phyloP scores from a whole-genome alignment of 441 rosid genomes.

The Jatropha multifida region DNA sequence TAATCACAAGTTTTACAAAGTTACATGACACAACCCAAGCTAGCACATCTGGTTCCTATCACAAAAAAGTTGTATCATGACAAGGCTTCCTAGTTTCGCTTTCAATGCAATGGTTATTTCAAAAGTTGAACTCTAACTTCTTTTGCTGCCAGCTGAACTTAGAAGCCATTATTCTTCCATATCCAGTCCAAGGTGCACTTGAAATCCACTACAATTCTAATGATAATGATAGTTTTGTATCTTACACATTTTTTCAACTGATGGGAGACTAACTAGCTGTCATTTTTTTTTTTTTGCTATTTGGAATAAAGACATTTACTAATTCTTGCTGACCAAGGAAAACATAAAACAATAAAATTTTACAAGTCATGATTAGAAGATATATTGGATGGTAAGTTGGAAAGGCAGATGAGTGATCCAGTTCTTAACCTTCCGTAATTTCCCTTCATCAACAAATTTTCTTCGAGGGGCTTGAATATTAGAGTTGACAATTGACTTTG shows the following conservation, averaged over 20 bases:
- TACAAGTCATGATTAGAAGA: background rate
- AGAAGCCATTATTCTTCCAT: background rate
- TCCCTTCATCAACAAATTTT: constrained; percentile 98
- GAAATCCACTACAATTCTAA: background rate
- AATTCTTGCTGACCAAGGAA: background rate
- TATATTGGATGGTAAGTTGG: background rate
- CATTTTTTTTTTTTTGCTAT: background rate
- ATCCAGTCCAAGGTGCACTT: background rate
- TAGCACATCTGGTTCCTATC: background rate
- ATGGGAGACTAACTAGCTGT: background rate
- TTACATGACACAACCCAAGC: constrained; percentile 1
- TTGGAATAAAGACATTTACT: background rate
- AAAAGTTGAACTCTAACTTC: background rate
- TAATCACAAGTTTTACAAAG: no score
- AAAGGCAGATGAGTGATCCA: background rate
- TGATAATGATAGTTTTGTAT: background rate
- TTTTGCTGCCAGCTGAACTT: background rate
- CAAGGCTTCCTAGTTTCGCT: background rate
- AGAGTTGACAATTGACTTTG: constrained; percentile 71
- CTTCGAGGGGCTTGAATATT: constrained; percentile 94
- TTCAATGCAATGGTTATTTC: background rate
- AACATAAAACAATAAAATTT: background rate
- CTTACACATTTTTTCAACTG: background rate
- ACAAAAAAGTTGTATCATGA: background rate
- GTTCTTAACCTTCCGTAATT: constrained; percentile 77